Percentiles rank a stretch among this genome's conserved stretches.
These are phyloP conservation scores for Clonostachys chloroleuca DNA, from an alignment of 2,329 filamentous ascomycete genomes.

Conservation along the genomic window DNA sequence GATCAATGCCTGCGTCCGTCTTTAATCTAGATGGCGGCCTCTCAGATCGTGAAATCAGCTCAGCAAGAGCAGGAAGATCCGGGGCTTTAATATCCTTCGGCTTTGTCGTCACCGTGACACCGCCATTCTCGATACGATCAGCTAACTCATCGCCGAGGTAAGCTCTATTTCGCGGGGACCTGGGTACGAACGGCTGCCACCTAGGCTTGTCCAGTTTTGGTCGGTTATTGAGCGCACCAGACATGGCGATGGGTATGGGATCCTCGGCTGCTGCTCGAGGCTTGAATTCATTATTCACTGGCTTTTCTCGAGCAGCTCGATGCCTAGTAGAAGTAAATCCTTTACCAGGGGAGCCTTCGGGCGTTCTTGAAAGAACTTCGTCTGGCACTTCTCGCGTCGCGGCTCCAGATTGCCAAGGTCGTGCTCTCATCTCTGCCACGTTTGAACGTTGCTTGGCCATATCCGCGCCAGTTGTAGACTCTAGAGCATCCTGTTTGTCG, in stretches of 20 bases:
- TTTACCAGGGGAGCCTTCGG: neutral
- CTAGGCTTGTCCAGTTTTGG: conserved; percentile 23
- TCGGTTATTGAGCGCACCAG: conserved; percentile 12
- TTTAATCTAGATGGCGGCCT: conserved; percentile 14
- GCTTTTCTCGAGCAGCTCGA: conserved; percentile 24
- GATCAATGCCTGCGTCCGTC: conserved; percentile 31
- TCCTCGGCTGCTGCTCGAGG: conserved; percentile 5
- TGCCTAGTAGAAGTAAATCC: neutral
- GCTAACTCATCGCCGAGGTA: conserved; percentile 26
- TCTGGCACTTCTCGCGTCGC: neutral
- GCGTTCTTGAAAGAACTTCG: neutral
- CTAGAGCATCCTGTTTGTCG: neutral
- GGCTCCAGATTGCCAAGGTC: neutral
- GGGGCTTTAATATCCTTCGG: conserved; percentile 13
- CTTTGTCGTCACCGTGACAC: conserved; percentile 11
- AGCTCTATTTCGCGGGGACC: conserved; percentile 29
- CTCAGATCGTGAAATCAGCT: conserved; percentile 12
- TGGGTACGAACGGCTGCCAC: conserved; percentile 36
- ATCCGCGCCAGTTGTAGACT: neutral
- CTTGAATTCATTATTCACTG: conserved; percentile 10
- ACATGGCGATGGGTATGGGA: conserved; percentile 5
- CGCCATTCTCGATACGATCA: conserved; percentile 19
- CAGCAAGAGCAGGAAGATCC: conserved; percentile 17
- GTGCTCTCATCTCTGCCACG: neutral
- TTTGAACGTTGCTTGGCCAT: no score